A percentile compares a stretch with the other conserved stretches of the same genome.
Conservation (phyloP, 164 flowering plant genomes). For the Cinnamomum micranthum region DNA sequence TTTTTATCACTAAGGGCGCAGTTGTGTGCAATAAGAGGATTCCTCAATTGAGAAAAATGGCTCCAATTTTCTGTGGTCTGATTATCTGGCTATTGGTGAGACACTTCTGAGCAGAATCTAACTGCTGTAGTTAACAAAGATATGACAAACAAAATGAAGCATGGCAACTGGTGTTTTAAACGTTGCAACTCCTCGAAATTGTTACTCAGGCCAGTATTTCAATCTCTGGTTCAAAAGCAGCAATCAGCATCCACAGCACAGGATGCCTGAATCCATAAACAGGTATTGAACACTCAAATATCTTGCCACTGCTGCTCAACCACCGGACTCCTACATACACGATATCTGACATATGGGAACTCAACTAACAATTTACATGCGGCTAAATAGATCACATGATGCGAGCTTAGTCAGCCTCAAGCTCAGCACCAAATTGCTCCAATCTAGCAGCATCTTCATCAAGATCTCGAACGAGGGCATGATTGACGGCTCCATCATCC, state of each 20-base stretch:
- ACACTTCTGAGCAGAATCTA: no score
- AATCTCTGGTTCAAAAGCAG: neutral
- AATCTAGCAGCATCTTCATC: constrained; percentile 62
- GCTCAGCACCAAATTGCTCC: constrained; percentile 88
- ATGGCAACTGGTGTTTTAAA: no score
- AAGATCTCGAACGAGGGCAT: constrained; percentile 63
- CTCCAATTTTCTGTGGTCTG: no score
- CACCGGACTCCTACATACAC: neutral
- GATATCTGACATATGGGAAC: neutral
- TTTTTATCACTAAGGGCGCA: no score
- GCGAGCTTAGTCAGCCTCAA: constrained; percentile 53
- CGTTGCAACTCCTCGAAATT: no score
- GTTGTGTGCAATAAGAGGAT: no score
- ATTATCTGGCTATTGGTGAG: no score
- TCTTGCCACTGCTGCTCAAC: neutral
- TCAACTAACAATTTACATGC: neutral
- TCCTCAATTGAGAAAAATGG: no score
- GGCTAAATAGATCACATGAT: neutral
- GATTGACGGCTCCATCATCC: constrained; percentile 88
- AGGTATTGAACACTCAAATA: neutral
- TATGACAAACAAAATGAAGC: no score
- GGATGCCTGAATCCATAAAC: neutral
- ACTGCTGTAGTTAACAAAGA: no score
- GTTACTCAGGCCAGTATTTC: neutral
- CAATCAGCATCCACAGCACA: neutral